Conservation (phyloP, 768 basidiomycete genomes). For the Mycena venus region DNA sequence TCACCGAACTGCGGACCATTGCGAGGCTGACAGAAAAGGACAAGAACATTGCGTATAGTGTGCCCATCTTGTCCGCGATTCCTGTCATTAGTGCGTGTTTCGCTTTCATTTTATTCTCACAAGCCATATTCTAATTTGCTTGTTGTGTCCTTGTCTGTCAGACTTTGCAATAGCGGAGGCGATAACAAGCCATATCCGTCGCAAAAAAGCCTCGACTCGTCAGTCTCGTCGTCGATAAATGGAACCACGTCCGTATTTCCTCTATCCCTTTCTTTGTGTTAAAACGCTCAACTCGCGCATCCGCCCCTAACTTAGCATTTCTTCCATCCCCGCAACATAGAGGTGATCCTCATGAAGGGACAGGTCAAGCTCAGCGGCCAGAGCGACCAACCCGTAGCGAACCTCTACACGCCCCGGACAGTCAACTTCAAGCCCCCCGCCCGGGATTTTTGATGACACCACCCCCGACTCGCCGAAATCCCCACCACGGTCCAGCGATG, state of each 20-base stretch:
- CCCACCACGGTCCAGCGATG: too few species aligned
- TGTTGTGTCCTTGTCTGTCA: neutral
- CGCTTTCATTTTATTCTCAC: neutral
- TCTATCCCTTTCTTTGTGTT: neutral
- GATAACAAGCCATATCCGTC: constrained; percentile 43
- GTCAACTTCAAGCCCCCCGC: constrained; percentile 27
- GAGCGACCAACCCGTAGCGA: constrained; percentile 29
- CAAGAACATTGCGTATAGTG: constrained; percentile 33
- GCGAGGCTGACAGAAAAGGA: constrained; percentile 51
- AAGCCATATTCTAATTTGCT: neutral
- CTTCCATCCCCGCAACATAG: constrained; percentile 60
- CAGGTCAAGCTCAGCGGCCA: constrained; percentile 37
- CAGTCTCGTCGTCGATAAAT: constrained; percentile 57
- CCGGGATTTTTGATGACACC: neutral
- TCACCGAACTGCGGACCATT: constrained; percentile 51
- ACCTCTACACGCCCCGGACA: constrained; percentile 34
- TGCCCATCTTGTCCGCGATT: constrained; percentile 46
- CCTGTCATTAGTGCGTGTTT: constrained; percentile 48
- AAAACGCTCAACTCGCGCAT: too few species aligned
- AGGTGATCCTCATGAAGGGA: constrained; percentile 55
- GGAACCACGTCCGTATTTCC: constrained; percentile 62
- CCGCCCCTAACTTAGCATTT: constrained; percentile 52
- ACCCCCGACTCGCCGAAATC: too few species aligned
- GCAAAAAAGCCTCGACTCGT: constrained; percentile 52
- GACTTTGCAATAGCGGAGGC: constrained; percentile 42